Percentiles rank a stretch among this genome's conserved stretches.
Evolutionary conservation across 169 alveolate species (phyloP).

Genomic region (Perkinsus olseni): DNA sequence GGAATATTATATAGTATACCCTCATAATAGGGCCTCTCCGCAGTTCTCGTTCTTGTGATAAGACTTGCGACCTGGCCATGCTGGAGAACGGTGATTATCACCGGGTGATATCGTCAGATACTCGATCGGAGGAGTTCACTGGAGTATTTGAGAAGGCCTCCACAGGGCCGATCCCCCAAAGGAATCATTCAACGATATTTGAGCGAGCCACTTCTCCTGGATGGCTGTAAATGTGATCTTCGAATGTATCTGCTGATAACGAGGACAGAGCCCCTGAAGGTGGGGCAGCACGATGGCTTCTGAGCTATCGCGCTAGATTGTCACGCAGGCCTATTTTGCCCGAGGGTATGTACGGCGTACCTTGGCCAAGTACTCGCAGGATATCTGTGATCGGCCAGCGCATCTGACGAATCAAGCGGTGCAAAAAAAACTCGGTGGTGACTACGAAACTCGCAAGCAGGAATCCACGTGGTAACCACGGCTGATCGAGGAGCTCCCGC

Average conservation of each 20-base stretch:
- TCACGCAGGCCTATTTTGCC: neutral
- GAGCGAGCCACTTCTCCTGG: neutral
- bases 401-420: neutral
- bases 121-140: neutral
- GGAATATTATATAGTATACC: no score
- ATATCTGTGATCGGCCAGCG: neutral
- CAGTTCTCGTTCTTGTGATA: neutral
- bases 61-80: no score
- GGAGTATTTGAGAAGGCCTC: neutral
- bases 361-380: neutral
- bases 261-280: neutral
- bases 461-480: neutral
- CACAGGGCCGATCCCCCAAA: neutral
- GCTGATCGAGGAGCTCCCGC: no score
- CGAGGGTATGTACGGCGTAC: neutral
- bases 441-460: neutral
- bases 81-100: no score
- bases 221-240: neutral
- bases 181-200: neutral
- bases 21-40: neutral
- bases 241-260: neutral
- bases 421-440: neutral
- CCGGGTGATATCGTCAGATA: no score
- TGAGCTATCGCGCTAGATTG: neutral
- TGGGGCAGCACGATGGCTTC: neutral